Base-by-base conservation (phyloP, 495 filamentous ascomycete species). In the Hyaloscypha variabilis region DNA sequence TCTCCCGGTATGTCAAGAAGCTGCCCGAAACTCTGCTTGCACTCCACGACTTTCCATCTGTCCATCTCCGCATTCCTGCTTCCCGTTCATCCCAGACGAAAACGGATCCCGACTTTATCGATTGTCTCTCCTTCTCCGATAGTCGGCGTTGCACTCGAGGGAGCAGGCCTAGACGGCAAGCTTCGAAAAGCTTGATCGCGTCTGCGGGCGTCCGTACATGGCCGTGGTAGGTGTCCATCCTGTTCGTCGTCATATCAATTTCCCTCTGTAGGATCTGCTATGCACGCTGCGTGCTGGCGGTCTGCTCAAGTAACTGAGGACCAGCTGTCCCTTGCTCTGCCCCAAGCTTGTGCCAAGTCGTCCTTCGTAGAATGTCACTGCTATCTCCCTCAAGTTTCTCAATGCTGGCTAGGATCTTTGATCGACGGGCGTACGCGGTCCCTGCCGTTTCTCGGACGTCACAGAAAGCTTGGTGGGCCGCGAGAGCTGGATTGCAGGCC, bases 41-140 rank as follows among this genome's bases (percentile, higher is more conserved):
- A 72, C 96, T 98, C 95, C 95, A 99, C 51, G 95, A 98, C 75
- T 99, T 99, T 24, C 95, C 95, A 71, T 99, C 95, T 0, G 95
- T 99, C 95, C 95, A 99, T 77, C 95, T 83, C 63, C 95, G 85
- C 95, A 99, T 99, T 61, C 95, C 95, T 10, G 95, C 95, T 82
- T 99, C 95, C 68, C 94, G 83, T 81, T 99, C 95, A 77, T 98
- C 96, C 95, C 95, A 99, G 34, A 99, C 95, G 73, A 97, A 99
- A 8, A 99, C 94, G 0, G 96, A 98, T 21, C 95, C 95, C 2
- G 94, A 96, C 66, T 90, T 88, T 72, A 99, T 99, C 8, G 90
- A 88, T 70, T 97, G 93, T 49, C 95, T 87, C 77, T 99, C 95
- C 76, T 99, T 99, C 77, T 99, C 95, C 23, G 96, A 98, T 67